Percentiles rank a stretch among this genome's conserved stretches.
These are phyloP conservation scores for Ophiognomonia clavigignenti-juglandacearum DNA, from an alignment of 2,329 filamentous ascomycete genomes.

Conservation along the genomic window DNA sequence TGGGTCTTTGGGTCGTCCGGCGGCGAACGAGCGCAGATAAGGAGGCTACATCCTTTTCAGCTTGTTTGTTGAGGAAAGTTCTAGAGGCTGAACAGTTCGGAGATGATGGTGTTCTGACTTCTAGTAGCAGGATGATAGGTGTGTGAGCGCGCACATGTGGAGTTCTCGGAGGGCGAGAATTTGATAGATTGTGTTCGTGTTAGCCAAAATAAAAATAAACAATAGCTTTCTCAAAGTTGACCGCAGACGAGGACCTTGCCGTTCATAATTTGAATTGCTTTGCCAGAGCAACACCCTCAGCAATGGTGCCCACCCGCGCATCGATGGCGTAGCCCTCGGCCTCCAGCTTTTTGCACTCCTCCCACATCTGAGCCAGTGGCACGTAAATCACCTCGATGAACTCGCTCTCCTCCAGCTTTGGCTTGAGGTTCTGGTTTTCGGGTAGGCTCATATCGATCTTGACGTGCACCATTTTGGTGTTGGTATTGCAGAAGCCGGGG, in stretches of 20 bases:
- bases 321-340: slow-evolving; percentile 72
- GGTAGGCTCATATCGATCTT: slow-evolving; percentile 64
- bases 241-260: slow-evolving; percentile 23
- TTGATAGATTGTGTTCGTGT: too few relatives aligned
- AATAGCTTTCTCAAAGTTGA: neutral
- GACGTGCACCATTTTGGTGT: slow-evolving; percentile 67
- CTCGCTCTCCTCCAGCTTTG: slow-evolving; percentile 71
- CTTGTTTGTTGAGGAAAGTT: too few relatives aligned
- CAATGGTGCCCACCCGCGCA: slow-evolving; percentile 70
- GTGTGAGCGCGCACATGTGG: too few relatives aligned
- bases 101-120: too few relatives aligned
- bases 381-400: slow-evolving; percentile 77
- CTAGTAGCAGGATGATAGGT: too few relatives aligned
- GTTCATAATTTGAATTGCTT: slow-evolving; percentile 50
- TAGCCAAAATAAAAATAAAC: too few relatives aligned
- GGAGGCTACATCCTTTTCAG: too few relatives aligned
- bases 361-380: slow-evolving; percentile 59
- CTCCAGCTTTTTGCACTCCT: slow-evolving; percentile 62
- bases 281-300: slow-evolving; percentile 72
- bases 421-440: slow-evolving; percentile 64
- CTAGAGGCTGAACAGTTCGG: too few relatives aligned
- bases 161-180: too few relatives aligned
- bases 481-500: slow-evolving; percentile 63
- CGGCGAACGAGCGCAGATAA: too few relatives aligned
- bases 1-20: too few relatives aligned